Base-by-base conservation (phyloP, 371 early-diverging fungal genomes). In the Smittium culicis region DNA sequence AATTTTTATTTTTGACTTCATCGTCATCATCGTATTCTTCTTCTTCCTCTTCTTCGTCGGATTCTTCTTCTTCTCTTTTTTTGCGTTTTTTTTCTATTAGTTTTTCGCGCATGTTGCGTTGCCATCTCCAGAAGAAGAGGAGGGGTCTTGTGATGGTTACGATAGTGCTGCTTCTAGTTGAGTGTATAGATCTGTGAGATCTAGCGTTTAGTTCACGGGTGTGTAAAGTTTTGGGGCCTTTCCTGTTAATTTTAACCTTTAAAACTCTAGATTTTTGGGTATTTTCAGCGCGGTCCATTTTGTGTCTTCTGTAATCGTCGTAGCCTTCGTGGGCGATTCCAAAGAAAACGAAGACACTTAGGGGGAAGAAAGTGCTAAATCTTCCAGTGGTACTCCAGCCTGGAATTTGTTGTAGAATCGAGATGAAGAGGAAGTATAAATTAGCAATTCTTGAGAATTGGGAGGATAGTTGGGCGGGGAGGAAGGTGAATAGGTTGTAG, bases 391-490 rank as follows among this genome's bases (percentile, higher is more conserved):
- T 88, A 82, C 72, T 80, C 83, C 76, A 90, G 81, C 62, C 83
- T 63, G 89, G 91, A 60, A 89, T 80, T 68, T 80, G 79, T 74
- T 96, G 92, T 11, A 98, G 79, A 59, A 93, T 84, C 16, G 92
- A 86, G 16, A 94, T 77, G 34, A 88, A 80, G 54, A 96, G 78
- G 73, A 98, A 98, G 74, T 90, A 98, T 20, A 95, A 62, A 74
- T 98, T 98, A 69, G 93, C 93, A 1, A 91, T 82, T 64, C 90
- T 88, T 34, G 89, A 82, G 68, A 96, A 91, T 77, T 98, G 98
- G 68, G 90, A 90, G 60, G 88, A 84, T 24, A 98, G 73, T 71
- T 98, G 93, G 68, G 88, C 87, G 25, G 98, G 98, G 61, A 99
- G 65, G 77, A 98, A 99, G 0, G 87, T 54, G 88, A 92, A 79